Conservation (phyloP, 306 rosid species). For the Medicago lupulina region DNA sequence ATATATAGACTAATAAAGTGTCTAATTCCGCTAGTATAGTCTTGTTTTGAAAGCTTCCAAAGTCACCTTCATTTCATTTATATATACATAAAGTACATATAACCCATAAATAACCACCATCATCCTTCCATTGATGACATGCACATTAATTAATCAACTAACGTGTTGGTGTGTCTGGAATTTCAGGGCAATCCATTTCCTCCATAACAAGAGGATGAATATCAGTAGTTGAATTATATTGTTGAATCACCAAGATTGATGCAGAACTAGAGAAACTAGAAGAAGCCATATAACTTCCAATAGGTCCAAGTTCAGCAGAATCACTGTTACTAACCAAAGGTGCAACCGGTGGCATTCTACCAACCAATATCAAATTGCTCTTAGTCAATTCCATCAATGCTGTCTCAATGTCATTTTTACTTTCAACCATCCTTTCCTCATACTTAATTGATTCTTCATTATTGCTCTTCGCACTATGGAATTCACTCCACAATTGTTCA, state of each 20-base stretch:
- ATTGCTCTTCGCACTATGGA: conserved; percentile 1
- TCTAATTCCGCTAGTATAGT: too few species aligned
- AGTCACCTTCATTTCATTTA: too few species aligned
- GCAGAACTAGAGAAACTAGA: conserved; percentile 58
- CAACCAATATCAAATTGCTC: conserved; percentile 60
- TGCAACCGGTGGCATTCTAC: conserved; percentile 57
- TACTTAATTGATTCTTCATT: conserved; percentile 48
- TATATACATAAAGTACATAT: neutral
- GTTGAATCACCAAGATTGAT: conserved; percentile 67
- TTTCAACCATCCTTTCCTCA: conserved; percentile 56
- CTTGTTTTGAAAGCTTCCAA: too few species aligned
- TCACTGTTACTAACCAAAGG: conserved; percentile 59
- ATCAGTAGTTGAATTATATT: conserved; percentile 48
- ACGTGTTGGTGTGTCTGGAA: conserved; percentile 45
- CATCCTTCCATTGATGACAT: neutral
- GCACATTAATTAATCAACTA: conserved; percentile 5
- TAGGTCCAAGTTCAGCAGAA: conserved; percentile 66
- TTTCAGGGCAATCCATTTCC: conserved; percentile 27
- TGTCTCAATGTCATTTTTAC: conserved; percentile 46
- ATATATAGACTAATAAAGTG: too few species aligned
- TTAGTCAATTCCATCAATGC: conserved; percentile 51
- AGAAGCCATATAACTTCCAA: conserved; percentile 65
- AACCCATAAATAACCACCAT: neutral
- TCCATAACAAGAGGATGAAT: conserved; percentile 60
- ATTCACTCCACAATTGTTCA: conserved; percentile 48